Percentiles rank a stretch among this genome's conserved stretches.
Evolutionary conservation across 2,329 filamentous ascomycete genomes (phyloP).

Genomic region (Chrysosporium keratinophilum): DNA sequence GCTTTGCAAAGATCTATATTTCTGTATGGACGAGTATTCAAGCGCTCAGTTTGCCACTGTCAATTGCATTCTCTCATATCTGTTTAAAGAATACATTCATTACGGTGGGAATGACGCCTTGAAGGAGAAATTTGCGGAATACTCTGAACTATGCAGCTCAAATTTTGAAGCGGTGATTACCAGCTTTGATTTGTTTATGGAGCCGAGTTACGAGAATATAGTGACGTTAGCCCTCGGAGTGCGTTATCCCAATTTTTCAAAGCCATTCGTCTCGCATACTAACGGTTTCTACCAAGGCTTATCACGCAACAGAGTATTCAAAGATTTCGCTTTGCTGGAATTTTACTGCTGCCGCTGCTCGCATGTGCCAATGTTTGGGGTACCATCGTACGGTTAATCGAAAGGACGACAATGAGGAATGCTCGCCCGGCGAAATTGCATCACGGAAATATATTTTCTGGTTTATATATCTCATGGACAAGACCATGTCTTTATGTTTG

Average conservation of each 20-base stretch:
- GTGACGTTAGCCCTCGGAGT: slow-evolving; percentile 47
- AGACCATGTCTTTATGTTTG: slow-evolving; percentile 48
- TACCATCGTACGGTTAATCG: slow-evolving; percentile 42
- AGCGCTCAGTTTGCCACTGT: slow-evolving; percentile 33
- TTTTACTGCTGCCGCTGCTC: slow-evolving; percentile 49
- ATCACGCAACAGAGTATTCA: slow-evolving; percentile 53
- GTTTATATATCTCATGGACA: slow-evolving; percentile 51
- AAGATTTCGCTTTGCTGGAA: slow-evolving; percentile 56
- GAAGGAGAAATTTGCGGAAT: slow-evolving; percentile 23
- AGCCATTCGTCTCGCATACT: slow-evolving; percentile 5
- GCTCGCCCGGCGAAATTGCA: slow-evolving; percentile 22
- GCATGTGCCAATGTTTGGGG: slow-evolving; percentile 53
- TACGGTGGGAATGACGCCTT: slow-evolving; percentile 17
- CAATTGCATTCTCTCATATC: slow-evolving; percentile 30
- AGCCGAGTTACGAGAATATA: slow-evolving; percentile 46
- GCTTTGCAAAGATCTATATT: slow-evolving; percentile 36
- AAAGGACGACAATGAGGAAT: slow-evolving; percentile 19
- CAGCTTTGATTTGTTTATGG: slow-evolving; percentile 47
- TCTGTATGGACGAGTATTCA: slow-evolving; percentile 34
- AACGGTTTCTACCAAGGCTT: slow-evolving; percentile 33
- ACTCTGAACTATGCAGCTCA: slow-evolving; percentile 29
- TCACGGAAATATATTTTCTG: slow-evolving; percentile 41
- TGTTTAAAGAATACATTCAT: slow-evolving; percentile 28
- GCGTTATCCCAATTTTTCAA: slow-evolving; percentile 30
- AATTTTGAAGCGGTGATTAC: slow-evolving; percentile 39